Evolutionary conservation across 73 alveolate genomes (phyloP).

Genomic region (Paramecium primaurelia): DNA sequence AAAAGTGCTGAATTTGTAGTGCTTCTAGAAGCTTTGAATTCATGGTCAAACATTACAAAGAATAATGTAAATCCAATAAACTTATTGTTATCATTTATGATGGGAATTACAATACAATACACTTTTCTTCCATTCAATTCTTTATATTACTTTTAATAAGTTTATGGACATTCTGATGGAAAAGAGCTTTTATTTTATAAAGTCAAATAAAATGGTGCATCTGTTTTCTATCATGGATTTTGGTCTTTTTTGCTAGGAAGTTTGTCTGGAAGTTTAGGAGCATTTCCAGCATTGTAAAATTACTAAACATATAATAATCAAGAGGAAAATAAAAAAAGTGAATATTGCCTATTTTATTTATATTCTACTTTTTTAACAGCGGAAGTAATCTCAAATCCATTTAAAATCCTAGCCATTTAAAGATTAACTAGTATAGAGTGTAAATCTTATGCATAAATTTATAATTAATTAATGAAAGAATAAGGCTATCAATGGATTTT

Average conservation of each 20-base stretch:
- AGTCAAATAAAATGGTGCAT: background rate
- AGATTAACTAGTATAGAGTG: background rate
- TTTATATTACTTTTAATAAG: background rate
- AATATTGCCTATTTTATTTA: background rate
- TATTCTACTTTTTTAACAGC: background rate
- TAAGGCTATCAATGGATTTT: conserved; percentile 12
- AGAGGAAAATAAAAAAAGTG: background rate
- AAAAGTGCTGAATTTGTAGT: background rate
- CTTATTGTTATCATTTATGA: background rate
- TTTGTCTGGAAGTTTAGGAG: background rate
- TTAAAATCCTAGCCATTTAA: background rate
- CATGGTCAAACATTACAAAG: background rate
- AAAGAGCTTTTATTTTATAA: background rate
- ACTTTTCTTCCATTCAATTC: background rate
- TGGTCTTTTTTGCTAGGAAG: background rate
- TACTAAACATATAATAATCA: background rate
- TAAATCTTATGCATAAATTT: background rate
- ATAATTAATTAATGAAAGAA: background rate
- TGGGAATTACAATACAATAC: background rate
- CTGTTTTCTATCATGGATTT: background rate
- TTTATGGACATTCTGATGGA: background rate
- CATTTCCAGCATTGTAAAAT: background rate
- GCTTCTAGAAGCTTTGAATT: background rate
- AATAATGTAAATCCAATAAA: background rate
- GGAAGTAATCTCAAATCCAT: background rate